Percentiles rank a stretch among this genome's conserved stretches.
Evolutionary conservation across 768 basidiomycete genomes (phyloP).

Genomic region (Sistotremastrum niveocremeum): DNA sequence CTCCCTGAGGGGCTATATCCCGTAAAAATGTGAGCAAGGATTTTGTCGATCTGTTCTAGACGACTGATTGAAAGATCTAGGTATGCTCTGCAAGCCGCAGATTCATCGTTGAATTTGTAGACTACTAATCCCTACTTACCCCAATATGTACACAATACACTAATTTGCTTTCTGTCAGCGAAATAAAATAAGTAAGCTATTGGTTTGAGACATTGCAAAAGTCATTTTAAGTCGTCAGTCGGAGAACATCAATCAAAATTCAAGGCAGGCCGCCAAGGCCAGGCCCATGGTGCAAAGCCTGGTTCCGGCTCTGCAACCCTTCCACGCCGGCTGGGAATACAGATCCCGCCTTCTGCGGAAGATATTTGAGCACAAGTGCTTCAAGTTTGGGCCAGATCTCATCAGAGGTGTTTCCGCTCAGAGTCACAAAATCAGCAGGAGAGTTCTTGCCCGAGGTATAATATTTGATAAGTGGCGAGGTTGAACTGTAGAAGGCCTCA

Average conservation of each 20-base stretch:
- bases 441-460: conserved; percentile 23
- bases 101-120: background rate
- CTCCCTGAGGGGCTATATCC: conserved; percentile 69
- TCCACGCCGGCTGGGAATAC: too few species aligned
- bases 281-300: too few species aligned
- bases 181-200: too few species aligned
- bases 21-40: conserved; percentile 64
- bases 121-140: too few species aligned
- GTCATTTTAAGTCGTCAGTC: too few species aligned
- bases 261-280: too few species aligned
- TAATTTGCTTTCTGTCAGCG: too few species aligned
- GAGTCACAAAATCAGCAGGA: conserved; percentile 27
- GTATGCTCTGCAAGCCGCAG: conserved; percentile 38
- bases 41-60: background rate
- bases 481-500: conserved; percentile 62
- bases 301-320: too few species aligned
- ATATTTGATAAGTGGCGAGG: conserved; percentile 68
- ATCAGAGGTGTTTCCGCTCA: conserved; percentile 67
- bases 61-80: conserved; percentile 16
- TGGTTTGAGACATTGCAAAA: too few species aligned
- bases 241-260: too few species aligned
- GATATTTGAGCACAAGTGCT: conserved; percentile 36
- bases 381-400: conserved; percentile 87
- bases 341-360: conserved; percentile 24
- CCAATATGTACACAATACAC: too few species aligned